A percentile compares a stretch with the other conserved stretches of the same genome.
Conservation (phyloP, 2,329 filamentous ascomycete species). For the Ramularia endophylla region DNA sequence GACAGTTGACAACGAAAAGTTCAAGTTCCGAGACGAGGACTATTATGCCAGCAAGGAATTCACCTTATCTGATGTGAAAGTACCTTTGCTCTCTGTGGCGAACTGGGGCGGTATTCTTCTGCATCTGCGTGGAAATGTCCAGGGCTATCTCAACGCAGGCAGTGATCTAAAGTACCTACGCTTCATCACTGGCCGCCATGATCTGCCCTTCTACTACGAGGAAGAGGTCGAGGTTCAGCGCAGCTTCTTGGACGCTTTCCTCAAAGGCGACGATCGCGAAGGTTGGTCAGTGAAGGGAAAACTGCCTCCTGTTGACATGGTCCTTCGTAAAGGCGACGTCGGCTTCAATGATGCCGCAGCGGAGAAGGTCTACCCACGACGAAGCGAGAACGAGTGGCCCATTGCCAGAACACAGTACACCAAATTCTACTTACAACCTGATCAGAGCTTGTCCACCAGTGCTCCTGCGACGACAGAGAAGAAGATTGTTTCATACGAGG, state of each 20-base stretch:
- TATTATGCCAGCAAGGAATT: constrained; percentile 64
- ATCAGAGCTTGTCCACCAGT: constrained; percentile 33
- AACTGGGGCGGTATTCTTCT: constrained; percentile 68
- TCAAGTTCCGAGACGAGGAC: constrained; percentile 55
- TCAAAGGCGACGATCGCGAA: constrained; percentile 58
- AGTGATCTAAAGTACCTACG: constrained; percentile 64
- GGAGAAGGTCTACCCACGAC: constrained; percentile 51
- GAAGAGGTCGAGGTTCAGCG: constrained; percentile 63
- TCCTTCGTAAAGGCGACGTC: constrained; percentile 60
- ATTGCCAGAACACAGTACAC: constrained; percentile 60
- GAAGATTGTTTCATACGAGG: constrained; percentile 46
- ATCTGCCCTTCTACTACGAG: constrained; percentile 65
- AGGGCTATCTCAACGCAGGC: constrained; percentile 58
- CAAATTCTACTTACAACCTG: constrained; percentile 52
- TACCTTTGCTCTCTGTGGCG: constrained; percentile 60
- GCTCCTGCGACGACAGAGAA: background rate
- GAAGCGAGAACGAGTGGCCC: constrained; percentile 60
- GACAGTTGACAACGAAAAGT: constrained; percentile 40
- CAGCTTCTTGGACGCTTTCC: constrained; percentile 64
- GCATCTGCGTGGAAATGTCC: constrained; percentile 63
- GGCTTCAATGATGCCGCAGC: constrained; percentile 59
- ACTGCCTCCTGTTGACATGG: constrained; percentile 54
- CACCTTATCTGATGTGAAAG: constrained; percentile 58
- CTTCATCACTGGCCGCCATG: constrained; percentile 64
- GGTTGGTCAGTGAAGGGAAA: constrained; percentile 57